phyloP scores from a whole-genome alignment of 2,329 filamentous ascomycete species.

The Trichoderma endophyticum region DNA sequence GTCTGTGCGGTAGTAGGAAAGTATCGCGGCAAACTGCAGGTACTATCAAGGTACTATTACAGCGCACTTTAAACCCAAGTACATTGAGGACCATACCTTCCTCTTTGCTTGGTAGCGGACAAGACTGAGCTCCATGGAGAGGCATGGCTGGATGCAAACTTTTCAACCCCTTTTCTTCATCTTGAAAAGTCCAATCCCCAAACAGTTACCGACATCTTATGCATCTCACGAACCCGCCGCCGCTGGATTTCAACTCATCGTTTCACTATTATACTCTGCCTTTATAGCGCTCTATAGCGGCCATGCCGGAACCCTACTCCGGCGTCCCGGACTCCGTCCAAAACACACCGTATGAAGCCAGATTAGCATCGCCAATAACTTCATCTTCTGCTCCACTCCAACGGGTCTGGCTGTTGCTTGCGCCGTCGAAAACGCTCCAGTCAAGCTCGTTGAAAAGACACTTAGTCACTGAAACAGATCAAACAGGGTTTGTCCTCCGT shows the following conservation, averaged over 20 bases:
- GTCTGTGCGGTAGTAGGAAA: too few species aligned
- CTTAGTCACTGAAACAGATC: not conserved
- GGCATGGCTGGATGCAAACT: not conserved
- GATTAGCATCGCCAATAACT: not conserved
- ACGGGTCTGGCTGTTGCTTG: constrained; percentile 12
- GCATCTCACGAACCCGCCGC: not conserved
- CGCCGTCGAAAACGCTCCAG: not conserved
- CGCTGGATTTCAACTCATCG: not conserved
- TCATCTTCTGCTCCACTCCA: not conserved
- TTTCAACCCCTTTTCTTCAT: not conserved
- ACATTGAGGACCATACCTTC: not conserved
- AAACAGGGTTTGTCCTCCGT: not conserved
- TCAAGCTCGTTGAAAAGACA: not conserved
- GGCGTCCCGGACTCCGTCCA: not conserved
- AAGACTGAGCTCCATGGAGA: not conserved
- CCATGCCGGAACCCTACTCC: not conserved
- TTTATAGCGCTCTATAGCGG: not conserved
- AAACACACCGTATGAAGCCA: not conserved
- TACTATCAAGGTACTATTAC: not conserved
- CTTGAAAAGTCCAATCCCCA: not conserved
- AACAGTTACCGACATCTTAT: not conserved
- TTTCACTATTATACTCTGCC: not conserved
- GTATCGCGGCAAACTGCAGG: not conserved
- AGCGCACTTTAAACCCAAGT: not conserved
- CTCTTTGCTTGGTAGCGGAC: not conserved